Evolutionary conservation across 106 monocot species (phyloP).

Genomic region (Dioscorea zingiberensis): DNA sequence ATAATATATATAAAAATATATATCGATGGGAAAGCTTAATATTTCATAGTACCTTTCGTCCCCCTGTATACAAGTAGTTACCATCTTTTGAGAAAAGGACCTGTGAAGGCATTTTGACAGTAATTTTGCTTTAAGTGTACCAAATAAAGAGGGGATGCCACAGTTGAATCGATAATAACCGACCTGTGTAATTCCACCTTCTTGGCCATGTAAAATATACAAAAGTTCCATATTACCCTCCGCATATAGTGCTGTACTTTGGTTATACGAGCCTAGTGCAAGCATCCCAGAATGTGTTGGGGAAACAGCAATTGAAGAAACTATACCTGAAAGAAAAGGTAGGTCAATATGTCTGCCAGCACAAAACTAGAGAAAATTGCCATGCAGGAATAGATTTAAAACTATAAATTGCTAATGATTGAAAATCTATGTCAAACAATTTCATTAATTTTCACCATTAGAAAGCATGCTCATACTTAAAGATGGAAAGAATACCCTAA

Average conservation of each 20-base stretch:
- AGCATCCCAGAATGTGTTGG: conserved; percentile 68
- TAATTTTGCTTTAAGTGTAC: not conserved
- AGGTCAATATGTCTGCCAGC: not conserved
- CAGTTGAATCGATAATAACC: not conserved
- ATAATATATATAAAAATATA: too few species aligned
- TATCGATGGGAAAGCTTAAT: too few species aligned
- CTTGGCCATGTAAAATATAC: conserved; percentile 94
- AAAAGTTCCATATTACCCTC: conserved; percentile 92
- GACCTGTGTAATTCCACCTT: conserved; percentile 96
- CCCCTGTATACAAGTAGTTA: conserved; percentile 89
- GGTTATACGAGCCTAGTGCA: conserved; percentile 83
- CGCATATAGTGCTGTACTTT: conserved; percentile 73
- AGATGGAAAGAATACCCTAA: too few species aligned
- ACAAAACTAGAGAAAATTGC: too few species aligned
- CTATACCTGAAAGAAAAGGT: conserved; percentile 42
- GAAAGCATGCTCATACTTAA: too few species aligned
- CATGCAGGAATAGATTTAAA: too few species aligned
- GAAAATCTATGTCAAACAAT: too few species aligned
- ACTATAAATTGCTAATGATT: too few species aligned
- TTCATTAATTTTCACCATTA: too few species aligned
- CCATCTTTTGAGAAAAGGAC: conserved; percentile 93
- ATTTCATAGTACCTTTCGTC: conserved; percentile 49
- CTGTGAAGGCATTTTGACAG: conserved; percentile 14
- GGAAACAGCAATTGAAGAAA: conserved; percentile 82
- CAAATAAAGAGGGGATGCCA: not conserved